Evolutionary conservation across 371 early-diverging fungal species (phyloP), one percentile per base, ranked within the genome.

Genomic region (Mortierella sp.): DNA sequence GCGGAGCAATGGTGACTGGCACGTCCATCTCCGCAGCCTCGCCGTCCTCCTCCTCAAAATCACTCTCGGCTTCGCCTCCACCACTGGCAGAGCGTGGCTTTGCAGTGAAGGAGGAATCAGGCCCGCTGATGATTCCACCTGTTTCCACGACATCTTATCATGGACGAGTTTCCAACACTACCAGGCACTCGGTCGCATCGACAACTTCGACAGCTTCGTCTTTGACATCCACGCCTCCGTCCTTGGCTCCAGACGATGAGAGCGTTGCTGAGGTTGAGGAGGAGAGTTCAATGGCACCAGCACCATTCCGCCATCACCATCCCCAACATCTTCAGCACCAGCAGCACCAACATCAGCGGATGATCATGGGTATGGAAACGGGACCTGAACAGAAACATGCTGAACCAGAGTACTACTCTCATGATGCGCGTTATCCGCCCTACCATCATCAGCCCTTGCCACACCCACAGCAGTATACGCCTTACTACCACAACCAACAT

Each of bases 231-330:
- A 62, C 70, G 2, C 70, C 70, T 8, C 70, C 70, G 5, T 70
- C 70, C 1, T 49, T 70, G 47, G 62, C 62, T 0, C 63, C 70
- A 4, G 70, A 70, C 48, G 70, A 70, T 48, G 68, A 67, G 56
- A 67, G 68, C 34, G 60, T 67, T 42, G 60, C 39, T n/a, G 68
- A 60, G 37, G 31, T 51, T 2, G 68, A 67, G 4, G 68, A 67
- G 4, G 68, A 67, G 23, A 30, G 23, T n/a, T 37, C 34, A 34
- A 56, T 56, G 56, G 5, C 32, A 15, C 50, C 19, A 4, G 53
- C 39, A 4, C 41, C 53, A 6, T 64, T 41, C 64, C 64, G 51
- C 23, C 56, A 34, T n/a, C 56, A 47, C 4, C 62, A 30, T 12
- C 58, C 17, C n/a, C 59, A 52, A 23, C 66, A 51, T 2, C 37